phyloP scores from a whole-genome alignment of 2,329 filamentous ascomycete genomes.

The Metarhizium rileyi region DNA sequence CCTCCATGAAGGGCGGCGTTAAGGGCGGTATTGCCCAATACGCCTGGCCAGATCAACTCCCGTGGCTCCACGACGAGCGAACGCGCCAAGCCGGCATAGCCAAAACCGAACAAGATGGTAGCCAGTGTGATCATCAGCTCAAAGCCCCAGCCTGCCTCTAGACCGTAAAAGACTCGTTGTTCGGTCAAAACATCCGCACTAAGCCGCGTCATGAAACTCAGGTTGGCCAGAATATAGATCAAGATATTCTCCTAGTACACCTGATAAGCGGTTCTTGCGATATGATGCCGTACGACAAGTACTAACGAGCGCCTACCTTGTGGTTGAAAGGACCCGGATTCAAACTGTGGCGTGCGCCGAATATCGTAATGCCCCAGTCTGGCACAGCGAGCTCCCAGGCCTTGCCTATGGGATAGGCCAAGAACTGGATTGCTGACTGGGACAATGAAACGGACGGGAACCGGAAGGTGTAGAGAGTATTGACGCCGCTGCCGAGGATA shows the following conservation, averaged over 20 bases:
- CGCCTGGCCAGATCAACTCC: conserved; percentile 42
- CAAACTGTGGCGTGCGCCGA: conserved; percentile 8
- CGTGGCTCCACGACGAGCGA: conserved; percentile 35
- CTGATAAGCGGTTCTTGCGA: conserved; percentile 12
- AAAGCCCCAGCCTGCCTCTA: conserved; percentile 36
- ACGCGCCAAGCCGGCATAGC: conserved; percentile 35
- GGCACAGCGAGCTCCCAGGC: conserved; percentile 23
- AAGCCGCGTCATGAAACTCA: conserved; percentile 31
- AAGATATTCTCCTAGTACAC: conserved; percentile 37
- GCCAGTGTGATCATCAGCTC: conserved; percentile 37
- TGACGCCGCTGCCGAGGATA: conserved; percentile 26
- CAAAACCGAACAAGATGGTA: conserved; percentile 43
- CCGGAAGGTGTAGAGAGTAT: conserved; percentile 31
- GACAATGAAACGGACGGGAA: conserved; percentile 23
- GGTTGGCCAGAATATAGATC: conserved; percentile 46
- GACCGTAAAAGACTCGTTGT: conserved; percentile 31
- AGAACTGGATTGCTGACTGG: conserved; percentile 28
- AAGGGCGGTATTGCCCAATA: conserved; percentile 37
- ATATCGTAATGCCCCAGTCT: conserved; percentile 18
- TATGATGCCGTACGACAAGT: background rate
- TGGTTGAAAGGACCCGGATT: conserved; percentile 31
- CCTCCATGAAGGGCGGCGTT: conserved; percentile 31
- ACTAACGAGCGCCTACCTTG: conserved; percentile 26
- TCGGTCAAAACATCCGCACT: conserved; percentile 25
- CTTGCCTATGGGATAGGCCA: conserved; percentile 34